phyloP scores from a whole-genome alignment of 768 basidiomycete genomes.

The Hysterangium stoloniferum region DNA sequence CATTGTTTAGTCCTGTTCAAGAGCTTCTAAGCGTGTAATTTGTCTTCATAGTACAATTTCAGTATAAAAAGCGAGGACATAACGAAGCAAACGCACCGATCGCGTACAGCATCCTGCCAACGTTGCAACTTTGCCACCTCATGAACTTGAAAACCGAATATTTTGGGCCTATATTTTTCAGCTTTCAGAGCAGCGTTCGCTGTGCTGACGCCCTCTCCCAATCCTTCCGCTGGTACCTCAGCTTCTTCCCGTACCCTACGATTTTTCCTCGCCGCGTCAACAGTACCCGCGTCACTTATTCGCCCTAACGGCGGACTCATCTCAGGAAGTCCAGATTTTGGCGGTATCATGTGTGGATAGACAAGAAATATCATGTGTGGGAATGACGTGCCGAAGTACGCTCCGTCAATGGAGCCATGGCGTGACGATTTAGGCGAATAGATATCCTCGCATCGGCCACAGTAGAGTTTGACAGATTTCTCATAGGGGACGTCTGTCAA shows the following conservation, averaged over 20 bases:
- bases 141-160: conserved; percentile 95
- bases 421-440: conserved; percentile 96
- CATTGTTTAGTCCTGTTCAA: conserved; percentile 6
- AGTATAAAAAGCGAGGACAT: background rate
- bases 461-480: conserved; percentile 98
- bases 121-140: conserved; percentile 89
- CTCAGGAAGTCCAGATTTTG: conserved; percentile 55
- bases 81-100: conserved; percentile 48
- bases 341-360: conserved; percentile 87
- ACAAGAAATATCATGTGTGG: conserved; percentile 96
- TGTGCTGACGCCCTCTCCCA: conserved; percentile 67
- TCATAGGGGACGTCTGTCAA: conserved; percentile 97
- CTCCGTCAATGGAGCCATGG: conserved; percentile 96
- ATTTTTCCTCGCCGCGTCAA: conserved; percentile 32
- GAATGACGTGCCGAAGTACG: conserved; percentile 98
- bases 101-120: conserved; percentile 93
- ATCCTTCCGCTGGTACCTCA: conserved; percentile 41
- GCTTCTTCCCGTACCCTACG: conserved; percentile 50
- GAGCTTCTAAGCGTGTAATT: conserved; percentile 12
- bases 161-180: conserved; percentile 85
- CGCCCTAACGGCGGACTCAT: conserved; percentile 19
- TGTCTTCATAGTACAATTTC: conserved; percentile 1
- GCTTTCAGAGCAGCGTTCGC: conserved; percentile 80
- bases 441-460: conserved; percentile 96
- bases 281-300: conserved; percentile 21